Evolutionary conservation across 2,329 filamentous ascomycete species (phyloP).

Genomic region (Colletotrichum camelliae): DNA sequence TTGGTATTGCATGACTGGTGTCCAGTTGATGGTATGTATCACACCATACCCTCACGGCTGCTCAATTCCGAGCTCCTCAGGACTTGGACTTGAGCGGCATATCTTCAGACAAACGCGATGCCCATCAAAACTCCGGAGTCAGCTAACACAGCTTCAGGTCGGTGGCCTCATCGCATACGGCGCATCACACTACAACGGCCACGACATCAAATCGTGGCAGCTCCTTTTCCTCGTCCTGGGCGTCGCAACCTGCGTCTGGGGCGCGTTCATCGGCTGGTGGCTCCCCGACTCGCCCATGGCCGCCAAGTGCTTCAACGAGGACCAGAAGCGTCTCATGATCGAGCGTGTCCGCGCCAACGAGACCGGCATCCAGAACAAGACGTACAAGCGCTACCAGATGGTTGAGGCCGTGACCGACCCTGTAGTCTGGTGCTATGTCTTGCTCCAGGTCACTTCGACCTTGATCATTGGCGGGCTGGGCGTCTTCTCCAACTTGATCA

Average conservation of each 20-base stretch:
- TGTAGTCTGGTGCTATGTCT: constrained; percentile 65
- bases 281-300: constrained; percentile 63
- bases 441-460: constrained; percentile 66
- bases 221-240: constrained; percentile 68
- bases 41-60: background rate
- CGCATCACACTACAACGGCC: constrained; percentile 53
- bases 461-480: constrained; percentile 67
- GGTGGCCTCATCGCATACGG: constrained; percentile 62
- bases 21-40: constrained; percentile 50
- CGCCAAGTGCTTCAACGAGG: constrained; percentile 60
- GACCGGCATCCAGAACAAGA: constrained; percentile 75
- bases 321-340: constrained; percentile 71
- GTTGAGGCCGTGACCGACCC: constrained; percentile 52
- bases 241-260: constrained; percentile 62
- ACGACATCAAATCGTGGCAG: constrained; percentile 38
- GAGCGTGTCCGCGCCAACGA: constrained; percentile 77
- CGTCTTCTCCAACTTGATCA: constrained; percentile 69
- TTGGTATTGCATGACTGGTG: constrained; percentile 69
- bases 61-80: background rate
- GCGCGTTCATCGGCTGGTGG: constrained; percentile 63
- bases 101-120: background rate
- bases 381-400: constrained; percentile 72
- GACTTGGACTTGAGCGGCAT: background rate
- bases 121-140: background rate
- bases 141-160: constrained; percentile 27